Conservation (phyloP, 495 filamentous ascomycete genomes). For the Neurospora sp. region DNA sequence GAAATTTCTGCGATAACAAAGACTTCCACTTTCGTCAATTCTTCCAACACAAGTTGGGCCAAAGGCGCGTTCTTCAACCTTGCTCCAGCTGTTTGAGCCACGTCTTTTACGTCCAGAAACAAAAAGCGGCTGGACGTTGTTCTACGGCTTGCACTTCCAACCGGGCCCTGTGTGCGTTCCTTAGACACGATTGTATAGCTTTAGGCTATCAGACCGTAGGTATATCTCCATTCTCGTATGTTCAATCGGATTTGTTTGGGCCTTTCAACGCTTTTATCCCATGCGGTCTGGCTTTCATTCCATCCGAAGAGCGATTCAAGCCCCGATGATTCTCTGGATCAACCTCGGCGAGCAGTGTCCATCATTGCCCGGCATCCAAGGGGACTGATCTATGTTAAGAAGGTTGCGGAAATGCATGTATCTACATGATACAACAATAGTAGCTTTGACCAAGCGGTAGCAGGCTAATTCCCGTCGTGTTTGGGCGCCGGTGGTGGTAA, state of each 20-base stretch:
- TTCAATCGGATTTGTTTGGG: constrained; percentile 8
- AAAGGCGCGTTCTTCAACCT: neutral
- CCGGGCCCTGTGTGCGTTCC: neutral
- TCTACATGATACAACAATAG: neutral
- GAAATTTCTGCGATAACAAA: neutral
- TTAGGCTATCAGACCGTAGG: neutral
- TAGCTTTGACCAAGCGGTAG: neutral
- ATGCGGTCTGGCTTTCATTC: constrained; percentile 19
- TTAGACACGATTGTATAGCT: neutral
- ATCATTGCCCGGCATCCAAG: neutral
- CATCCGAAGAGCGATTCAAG: constrained; percentile 8
- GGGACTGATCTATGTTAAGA: neutral
- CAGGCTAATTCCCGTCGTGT: neutral
- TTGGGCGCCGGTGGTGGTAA: neutral
- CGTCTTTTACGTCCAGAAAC: neutral
- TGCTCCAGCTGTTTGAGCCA: neutral
- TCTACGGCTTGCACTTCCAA: neutral
- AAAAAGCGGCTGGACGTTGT: neutral
- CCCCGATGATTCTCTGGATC: neutral
- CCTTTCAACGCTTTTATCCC: constrained; percentile 5
- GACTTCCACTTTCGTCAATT: neutral
- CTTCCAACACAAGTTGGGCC: neutral
- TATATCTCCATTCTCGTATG: neutral
- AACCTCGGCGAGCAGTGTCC: neutral
- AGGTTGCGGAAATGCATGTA: neutral